phyloP scores from a whole-genome alignment of 306 rosid genomes.

The Lagenaria siceraria region DNA sequence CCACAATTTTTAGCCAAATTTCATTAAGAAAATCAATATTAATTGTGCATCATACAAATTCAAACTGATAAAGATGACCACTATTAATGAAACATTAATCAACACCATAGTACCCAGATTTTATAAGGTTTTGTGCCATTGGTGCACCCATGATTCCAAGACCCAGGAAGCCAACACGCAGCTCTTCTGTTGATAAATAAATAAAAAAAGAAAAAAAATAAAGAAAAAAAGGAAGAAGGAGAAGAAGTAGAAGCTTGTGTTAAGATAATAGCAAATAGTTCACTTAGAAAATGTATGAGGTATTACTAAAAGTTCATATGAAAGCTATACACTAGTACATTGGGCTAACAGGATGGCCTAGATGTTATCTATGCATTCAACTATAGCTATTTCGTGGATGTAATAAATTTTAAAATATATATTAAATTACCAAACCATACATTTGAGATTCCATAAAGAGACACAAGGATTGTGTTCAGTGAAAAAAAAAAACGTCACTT shows the following conservation, averaged over 20 bases:
- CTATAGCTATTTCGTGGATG: background rate
- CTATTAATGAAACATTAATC: background rate
- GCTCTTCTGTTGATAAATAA: conserved; percentile 14
- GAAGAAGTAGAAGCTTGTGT: background rate
- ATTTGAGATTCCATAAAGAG: background rate
- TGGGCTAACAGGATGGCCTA: background rate
- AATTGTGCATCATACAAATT: background rate
- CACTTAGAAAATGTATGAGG: background rate
- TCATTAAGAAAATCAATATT: background rate
- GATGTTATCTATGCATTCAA: background rate
- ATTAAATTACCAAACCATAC: background rate
- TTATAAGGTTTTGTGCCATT: conserved; percentile 76
- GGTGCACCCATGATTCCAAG: conserved; percentile 96
- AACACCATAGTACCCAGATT: conserved; percentile 43
- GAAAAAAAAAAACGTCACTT: background rate
- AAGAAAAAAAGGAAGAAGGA: no score
- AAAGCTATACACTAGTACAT: background rate
- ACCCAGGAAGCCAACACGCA: conserved; percentile 70
- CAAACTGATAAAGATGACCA: background rate
- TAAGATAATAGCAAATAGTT: background rate
- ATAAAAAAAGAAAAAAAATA: no score
- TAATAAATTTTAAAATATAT: background rate
- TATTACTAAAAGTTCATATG: background rate
- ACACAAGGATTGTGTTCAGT: background rate
- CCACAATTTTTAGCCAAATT: background rate